A percentile compares a stretch with the other conserved stretches of the same genome.
phyloP scores from a whole-genome alignment of 2,329 filamentous ascomycete species.

The Zarea fungicola region DNA sequence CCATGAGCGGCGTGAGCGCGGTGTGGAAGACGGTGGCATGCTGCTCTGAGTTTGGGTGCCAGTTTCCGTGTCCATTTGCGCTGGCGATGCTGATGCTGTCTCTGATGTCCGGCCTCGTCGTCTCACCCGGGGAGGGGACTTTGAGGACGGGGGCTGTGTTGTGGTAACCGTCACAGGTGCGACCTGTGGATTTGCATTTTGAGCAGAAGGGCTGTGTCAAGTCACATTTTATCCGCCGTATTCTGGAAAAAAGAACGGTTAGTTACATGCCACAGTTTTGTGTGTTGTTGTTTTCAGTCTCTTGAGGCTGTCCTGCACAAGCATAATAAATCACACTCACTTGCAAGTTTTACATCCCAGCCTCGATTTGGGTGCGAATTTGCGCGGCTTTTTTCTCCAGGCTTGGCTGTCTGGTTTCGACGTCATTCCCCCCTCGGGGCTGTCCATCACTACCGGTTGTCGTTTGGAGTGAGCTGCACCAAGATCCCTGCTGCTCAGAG shows the following conservation, averaged over 20 bases:
- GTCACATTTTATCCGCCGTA: constrained; percentile 34
- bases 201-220: constrained; percentile 27
- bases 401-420: constrained; percentile 21
- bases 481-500: too few species aligned
- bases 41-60: too few species aligned
- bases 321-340: constrained; percentile 23
- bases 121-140: constrained; percentile 8
- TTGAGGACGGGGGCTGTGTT: constrained; percentile 18
- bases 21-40: too few species aligned
- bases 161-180: constrained; percentile 32
- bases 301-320: background rate
- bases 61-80: too few species aligned
- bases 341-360: constrained; percentile 37
- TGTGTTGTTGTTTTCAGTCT: too few species aligned
- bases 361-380: constrained; percentile 34
- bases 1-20: background rate
- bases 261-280: constrained; percentile 12
- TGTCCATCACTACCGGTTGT: too few species aligned
- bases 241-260: constrained; percentile 22
- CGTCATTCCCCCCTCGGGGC: too few species aligned
- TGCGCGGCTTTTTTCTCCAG: constrained; percentile 33
- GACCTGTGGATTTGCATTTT: constrained; percentile 33
- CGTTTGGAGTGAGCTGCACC: too few species aligned
- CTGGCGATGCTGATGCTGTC: background rate
- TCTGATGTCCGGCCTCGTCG: background rate